Evolutionary conservation across 2,329 filamentous ascomycete genomes (phyloP), one percentile per base, ranked within the genome.

Genomic region (Colletotrichum phormii): DNA sequence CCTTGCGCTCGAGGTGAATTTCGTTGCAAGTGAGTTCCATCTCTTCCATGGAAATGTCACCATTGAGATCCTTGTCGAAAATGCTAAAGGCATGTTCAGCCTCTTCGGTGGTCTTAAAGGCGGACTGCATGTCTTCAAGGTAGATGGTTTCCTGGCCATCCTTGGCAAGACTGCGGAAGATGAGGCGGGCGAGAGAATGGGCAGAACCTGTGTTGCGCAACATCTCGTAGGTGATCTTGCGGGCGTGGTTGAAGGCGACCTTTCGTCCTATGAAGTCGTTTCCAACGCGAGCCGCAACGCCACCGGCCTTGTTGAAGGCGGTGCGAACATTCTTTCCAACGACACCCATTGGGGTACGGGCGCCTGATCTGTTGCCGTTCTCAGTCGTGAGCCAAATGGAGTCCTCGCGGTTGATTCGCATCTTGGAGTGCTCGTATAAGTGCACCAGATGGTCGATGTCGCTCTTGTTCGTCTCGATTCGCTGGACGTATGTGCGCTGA

Each of bases 31-130:
- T 95, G 26, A 94, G 91, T 81, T 98, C 95, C 26, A 98, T 89
- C 80, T 98, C 96, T 78, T 98, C 95, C 90, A 98, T 95, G 0
- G 94, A 97, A 62, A 98, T 97, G 78, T 98, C 96, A 4, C 95
- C 96, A 75, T 98, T 98, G 85, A 98, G 90, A 78, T 98, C 96
- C 80, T 97, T 97, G 84, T 98, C 96, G 77, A 98, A 98, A 86
- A 98, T 95, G 77, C 88, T 87, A 78, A 98, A 98, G 0, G 95
- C 95, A 3, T 93, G 93, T 66, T 97, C 93, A 0, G 95, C 94
- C 79, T 98, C 96, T 15, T 98, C 95, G 22, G 92, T 89, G 29
- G 92, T 93, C 11, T 93, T 89, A 77, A 98, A 98, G 0, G 94
- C 95, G 12, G 89, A 85, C 74, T 91, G 92, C 66, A 98, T 83